Percentiles rank a stretch among this genome's conserved stretches.
Conservation (phyloP, 768 basidiomycete genomes). For the Pleurotus cornucopiae region DNA sequence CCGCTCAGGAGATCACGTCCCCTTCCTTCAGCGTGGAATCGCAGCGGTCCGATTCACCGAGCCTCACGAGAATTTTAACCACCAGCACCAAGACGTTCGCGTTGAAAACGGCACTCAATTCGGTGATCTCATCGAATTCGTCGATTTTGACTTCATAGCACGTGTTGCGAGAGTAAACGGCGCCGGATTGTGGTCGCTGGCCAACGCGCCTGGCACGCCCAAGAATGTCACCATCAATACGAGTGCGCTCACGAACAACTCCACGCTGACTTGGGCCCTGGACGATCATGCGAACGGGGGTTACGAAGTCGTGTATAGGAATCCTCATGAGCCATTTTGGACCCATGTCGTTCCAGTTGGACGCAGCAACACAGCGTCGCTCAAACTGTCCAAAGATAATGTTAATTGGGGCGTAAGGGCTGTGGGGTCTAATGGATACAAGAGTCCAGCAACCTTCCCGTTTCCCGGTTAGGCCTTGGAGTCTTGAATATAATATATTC, state of each 20-base stretch:
- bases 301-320: constrained; percentile 50
- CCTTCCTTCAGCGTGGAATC: constrained; percentile 48
- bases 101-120: constrained; percentile 48
- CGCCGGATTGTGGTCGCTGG: constrained; percentile 50
- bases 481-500: too few relatives aligned
- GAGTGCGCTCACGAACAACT: neutral
- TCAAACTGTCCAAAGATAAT: constrained; percentile 49
- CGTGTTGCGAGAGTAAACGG: constrained; percentile 52
- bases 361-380: constrained; percentile 32
- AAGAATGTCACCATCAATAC: constrained; percentile 23
- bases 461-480: constrained; percentile 1
- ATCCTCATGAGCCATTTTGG: constrained; percentile 44
- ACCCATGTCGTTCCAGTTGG: constrained; percentile 47
- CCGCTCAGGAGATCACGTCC: constrained; percentile 49
- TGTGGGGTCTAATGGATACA: constrained; percentile 47
- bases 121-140: constrained; percentile 50
- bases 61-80: constrained; percentile 52
- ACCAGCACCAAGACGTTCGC: constrained; percentile 54
- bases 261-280: constrained; percentile 28
- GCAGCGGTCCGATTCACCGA: constrained; percentile 57
- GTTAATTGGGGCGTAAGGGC: constrained; percentile 45
- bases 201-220: constrained; percentile 48
- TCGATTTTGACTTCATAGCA: constrained; percentile 47
- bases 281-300: constrained; percentile 36
- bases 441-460: constrained; percentile 46